Base-by-base conservation (phyloP, 2,329 filamentous ascomycete species). In the Pseudogymnoascus sp. region DNA sequence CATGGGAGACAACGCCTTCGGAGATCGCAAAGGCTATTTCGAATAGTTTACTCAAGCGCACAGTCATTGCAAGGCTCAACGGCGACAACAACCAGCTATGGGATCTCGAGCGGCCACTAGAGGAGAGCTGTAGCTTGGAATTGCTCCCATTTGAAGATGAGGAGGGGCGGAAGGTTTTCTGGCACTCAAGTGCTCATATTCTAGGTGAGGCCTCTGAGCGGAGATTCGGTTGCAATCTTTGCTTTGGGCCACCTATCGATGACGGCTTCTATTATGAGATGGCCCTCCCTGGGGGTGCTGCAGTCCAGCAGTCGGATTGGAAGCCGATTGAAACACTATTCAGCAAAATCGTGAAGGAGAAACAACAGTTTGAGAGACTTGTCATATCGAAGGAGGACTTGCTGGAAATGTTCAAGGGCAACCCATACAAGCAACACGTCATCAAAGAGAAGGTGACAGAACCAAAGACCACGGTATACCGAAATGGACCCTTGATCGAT, bases 181-280 rank as follows among this genome's bases (percentile, higher is more conserved):
- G 93, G 93, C 95, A 97, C 77, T 96, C 91, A 18, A 93, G 89
- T 71, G 95, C 95, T 49, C 95, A 99, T 75, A 88, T 96, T 67
- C 85, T 99, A n/a, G 95, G 95, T 69, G 95, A 97, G 77, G 93
- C 93, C 64, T 90, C 89, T 59, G 95, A 99, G 78, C 85, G 89
- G 72, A 85, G 92, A 71, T 99, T 92, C 73, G 91, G 92, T 64
- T 97, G 93, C 78, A 88, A 90, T 70, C 84, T 97, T 52, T 97
- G 92, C 75, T 96, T 97, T 74, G 95, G 95, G 23, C 95, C 95
- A 35, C 95, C 91, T 8, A 92, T 93, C 49, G 86, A 92, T 61
- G 88, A 93, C 75, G 93, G 92, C 40, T 97, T 96, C 81, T 97
- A 96, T 82, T 97, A 97, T 77, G 91, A 97, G 77, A 97, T 97